Base-by-base conservation (phyloP, 805 yeast genomes). In the Saturnispora serradocipensis region DNA sequence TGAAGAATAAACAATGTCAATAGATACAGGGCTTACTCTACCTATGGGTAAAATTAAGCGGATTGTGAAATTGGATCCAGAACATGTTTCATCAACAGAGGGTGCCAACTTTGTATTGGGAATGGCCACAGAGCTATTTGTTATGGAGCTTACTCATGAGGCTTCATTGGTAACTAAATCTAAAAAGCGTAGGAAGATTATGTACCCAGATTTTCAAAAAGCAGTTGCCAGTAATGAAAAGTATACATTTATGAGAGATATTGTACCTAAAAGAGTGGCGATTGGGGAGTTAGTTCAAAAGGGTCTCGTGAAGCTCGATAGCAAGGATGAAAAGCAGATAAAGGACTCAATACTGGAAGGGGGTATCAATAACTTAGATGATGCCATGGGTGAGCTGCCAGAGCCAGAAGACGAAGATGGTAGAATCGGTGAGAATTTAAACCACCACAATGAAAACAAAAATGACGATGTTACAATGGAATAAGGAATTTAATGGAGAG, bases 31-130 rank as follows among this genome's bases (percentile, higher is more conserved):
- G 6, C 49, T 63, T 20, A 54, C 64, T 10, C 51, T 86, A 25
- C 95, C 93, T 5, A 67, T 85, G 40, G 72, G 87, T 2, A 78
- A 86, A 56, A 80, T 86, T 57, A 84, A 84, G 60, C 75, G 82
- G 58, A 82, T 86, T 50, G 76, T 86, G 63, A 85, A 84, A 59
- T 75, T 83, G 62, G 95, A 86, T 62, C 87, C 88, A 15, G 89
- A 82, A 38, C 84, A 83, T 57, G 67, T 74, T 6, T 77, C 82
- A 2, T 80, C 87, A 2, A 79, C 88, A 2, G 83, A 78, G 52
- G 72, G 81, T 28, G 88, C 91, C 0, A 86, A 83, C n/a, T 82
- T 79, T 62, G 76, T 88, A 15, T 72, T 86, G 6, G 88, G 87
- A 2, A 74, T 84, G n/a, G 89, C 93, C 8, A 80, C 91, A 0